These are phyloP conservation scores for Monosporozyma siamensis DNA, from an alignment of 805 yeast genomes.

Conservation along the genomic window DNA sequence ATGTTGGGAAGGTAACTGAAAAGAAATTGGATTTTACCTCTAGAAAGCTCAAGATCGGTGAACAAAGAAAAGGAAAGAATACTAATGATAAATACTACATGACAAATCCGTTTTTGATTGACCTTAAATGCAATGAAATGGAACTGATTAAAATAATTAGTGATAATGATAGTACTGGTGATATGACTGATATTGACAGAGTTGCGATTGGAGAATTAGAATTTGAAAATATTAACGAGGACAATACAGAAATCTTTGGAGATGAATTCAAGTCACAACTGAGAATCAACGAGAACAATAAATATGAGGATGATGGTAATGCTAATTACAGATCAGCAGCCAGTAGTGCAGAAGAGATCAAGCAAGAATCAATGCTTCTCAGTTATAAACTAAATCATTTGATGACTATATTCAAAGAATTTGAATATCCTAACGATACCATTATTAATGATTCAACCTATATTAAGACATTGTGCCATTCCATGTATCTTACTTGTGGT, in stretches of 20 bases:
- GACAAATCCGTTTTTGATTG: conserved; percentile 58
- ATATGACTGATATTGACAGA: not conserved
- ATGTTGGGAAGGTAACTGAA: conserved; percentile 63
- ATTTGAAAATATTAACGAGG: conserved; percentile 26
- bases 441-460: conserved; percentile 13
- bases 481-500: not conserved
- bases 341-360: conserved; percentile 12
- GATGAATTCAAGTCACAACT: conserved; percentile 21
- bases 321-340: not conserved
- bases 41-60: conserved; percentile 46
- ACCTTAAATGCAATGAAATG: conserved; percentile 51
- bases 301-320: not conserved
- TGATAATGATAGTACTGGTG: conserved; percentile 5
- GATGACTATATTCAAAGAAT: conserved; percentile 18
- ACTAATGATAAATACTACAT: conserved; percentile 16
- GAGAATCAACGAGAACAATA: conserved; percentile 10
- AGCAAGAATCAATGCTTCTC: conserved; percentile 19
- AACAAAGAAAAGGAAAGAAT: conserved; percentile 23
- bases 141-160: conserved; percentile 38
- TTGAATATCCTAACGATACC: conserved; percentile 19
- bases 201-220: conserved; percentile 25
- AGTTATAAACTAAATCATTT: conserved; percentile 18
- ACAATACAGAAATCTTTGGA: conserved; percentile 27
- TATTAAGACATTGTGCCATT: conserved; percentile 8
- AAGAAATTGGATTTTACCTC: conserved; percentile 57